These are phyloP conservation scores for Penicillium cinerascens DNA, from an alignment of 495 filamentous ascomycete genomes.

Conservation along the genomic window DNA sequence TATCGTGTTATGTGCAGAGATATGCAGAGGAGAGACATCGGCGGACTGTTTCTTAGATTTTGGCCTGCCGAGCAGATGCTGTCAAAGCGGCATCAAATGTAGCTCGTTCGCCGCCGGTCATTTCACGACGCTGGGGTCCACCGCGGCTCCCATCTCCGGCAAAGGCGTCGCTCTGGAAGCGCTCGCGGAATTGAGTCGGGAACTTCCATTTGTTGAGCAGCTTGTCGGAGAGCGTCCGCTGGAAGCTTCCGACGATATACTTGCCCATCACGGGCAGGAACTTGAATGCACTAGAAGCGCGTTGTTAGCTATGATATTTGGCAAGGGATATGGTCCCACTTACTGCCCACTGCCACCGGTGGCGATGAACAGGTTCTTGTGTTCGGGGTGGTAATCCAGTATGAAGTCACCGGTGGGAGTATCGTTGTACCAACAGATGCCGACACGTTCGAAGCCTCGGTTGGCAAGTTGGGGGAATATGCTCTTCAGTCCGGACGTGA, in stretches of 20 bases:
- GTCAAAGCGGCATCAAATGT: conserved; percentile 17
- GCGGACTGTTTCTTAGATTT: conserved; percentile 15
- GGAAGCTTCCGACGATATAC: conserved; percentile 37
- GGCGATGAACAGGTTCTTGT: conserved; percentile 64
- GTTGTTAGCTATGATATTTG: not conserved
- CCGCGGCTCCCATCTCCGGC: conserved; percentile 33
- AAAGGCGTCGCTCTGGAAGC: conserved; percentile 24
- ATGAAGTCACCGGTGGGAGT: conserved; percentile 73
- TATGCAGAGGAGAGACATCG: too few relatives aligned
- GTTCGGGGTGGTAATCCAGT: conserved; percentile 65
- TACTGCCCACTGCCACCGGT: conserved; percentile 76
- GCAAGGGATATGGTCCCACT: conserved; percentile 2
- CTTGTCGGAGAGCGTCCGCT: conserved; percentile 30
- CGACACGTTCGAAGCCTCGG: conserved; percentile 58
- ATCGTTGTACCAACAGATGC: conserved; percentile 85
- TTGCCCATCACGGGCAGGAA: conserved; percentile 49
- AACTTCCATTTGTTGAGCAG: conserved; percentile 38
- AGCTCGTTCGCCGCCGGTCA: conserved; percentile 17
- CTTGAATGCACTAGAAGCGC: conserved; percentile 36
- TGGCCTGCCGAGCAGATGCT: conserved; percentile 19
- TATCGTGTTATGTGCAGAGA: not conserved
- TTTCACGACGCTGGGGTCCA: conserved; percentile 29
- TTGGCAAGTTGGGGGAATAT: conserved; percentile 56
- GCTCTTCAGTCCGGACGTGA: conserved; percentile 52
- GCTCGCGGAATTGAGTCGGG: conserved; percentile 24